phyloP scores from a whole-genome alignment of 148 eudicot genomes.

The Vaccinium myrtillus region DNA sequence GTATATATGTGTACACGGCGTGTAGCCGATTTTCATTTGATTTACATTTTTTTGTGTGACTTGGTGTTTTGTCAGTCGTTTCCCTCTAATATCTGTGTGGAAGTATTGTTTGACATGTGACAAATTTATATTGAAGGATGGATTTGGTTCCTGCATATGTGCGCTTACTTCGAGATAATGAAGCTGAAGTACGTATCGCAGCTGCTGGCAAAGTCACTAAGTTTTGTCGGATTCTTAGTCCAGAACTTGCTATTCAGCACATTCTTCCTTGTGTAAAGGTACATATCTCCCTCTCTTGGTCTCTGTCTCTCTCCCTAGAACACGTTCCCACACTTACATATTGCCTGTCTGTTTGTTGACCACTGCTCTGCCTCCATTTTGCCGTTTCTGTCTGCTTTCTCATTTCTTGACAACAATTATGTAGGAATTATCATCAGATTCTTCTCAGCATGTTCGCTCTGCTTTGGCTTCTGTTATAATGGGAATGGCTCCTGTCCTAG shows the following conservation, averaged over 20 bases:
- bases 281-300: conserved; percentile 5
- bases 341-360: not conserved
- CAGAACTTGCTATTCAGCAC: conserved; percentile 90
- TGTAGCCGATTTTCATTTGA: not conserved
- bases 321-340: not conserved
- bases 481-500: conserved; percentile 99
- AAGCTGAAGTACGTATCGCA: conserved; percentile 99
- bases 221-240: conserved; percentile 83
- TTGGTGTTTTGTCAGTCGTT: not conserved
- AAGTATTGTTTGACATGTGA: conserved; percentile 3
- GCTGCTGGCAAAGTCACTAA: conserved; percentile 99
- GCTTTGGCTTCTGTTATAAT: conserved; percentile 98
- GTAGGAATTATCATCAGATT: conserved; percentile 94
- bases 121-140: conserved; percentile 43
- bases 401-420: conserved; percentile 21
- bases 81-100: not conserved
- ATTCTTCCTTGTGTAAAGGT: conserved; percentile 99
- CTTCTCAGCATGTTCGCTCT: conserved; percentile 99
- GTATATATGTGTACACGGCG: not conserved
- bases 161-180: conserved; percentile 95
- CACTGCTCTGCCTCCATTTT: not conserved
- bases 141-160: conserved; percentile 99
- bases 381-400: conserved; percentile 18
- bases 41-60: not conserved
- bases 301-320: not conserved